phyloP scores from a whole-genome alignment of 2,329 filamentous ascomycete genomes.

The Fonsecaea nubica region DNA sequence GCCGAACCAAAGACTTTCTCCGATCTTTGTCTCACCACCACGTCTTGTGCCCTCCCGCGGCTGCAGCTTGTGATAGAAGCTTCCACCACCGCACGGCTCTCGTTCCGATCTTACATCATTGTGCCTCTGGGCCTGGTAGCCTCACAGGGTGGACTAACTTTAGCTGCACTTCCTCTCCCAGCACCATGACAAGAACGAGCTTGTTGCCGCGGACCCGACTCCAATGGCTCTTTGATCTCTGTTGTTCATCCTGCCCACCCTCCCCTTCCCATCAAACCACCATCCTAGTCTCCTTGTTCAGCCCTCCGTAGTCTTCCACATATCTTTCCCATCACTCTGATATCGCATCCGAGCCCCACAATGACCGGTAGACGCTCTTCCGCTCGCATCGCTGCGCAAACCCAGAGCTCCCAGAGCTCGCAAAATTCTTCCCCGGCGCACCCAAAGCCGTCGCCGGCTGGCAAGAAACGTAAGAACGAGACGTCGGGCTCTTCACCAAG shows the following conservation, averaged over 20 bases:
- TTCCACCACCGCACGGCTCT: background rate
- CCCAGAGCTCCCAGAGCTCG: conserved; percentile 39
- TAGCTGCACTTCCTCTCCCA: conserved; percentile 20
- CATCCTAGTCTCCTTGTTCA: conserved; percentile 1
- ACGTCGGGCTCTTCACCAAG: conserved; percentile 31
- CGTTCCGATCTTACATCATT: conserved; percentile 25
- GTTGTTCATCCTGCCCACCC: conserved; percentile 9
- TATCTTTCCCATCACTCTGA: background rate
- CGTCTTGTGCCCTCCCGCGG: background rate
- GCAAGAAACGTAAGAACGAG: conserved; percentile 51
- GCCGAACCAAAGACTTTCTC: background rate
- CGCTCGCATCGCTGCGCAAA: conserved; percentile 50
- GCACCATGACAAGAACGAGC: conserved; percentile 16
- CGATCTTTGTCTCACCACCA: conserved; percentile 15
- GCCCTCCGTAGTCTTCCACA: background rate
- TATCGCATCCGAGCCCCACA: background rate
- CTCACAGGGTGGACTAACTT: conserved; percentile 15
- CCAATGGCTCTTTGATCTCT: conserved; percentile 10
- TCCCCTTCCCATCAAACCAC: conserved; percentile 5
- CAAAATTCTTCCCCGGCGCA: conserved; percentile 32
- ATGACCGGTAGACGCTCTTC: conserved; percentile 42
- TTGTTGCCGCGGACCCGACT: conserved; percentile 5
- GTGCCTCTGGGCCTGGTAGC: background rate
- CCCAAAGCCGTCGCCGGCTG: conserved; percentile 39
- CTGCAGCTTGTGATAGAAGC: background rate